Percentiles rank a stretch among this genome's conserved stretches.
These are phyloP conservation scores for Peterozyma xylosa DNA, from an alignment of 805 yeast genomes.

Conservation along the genomic window DNA sequence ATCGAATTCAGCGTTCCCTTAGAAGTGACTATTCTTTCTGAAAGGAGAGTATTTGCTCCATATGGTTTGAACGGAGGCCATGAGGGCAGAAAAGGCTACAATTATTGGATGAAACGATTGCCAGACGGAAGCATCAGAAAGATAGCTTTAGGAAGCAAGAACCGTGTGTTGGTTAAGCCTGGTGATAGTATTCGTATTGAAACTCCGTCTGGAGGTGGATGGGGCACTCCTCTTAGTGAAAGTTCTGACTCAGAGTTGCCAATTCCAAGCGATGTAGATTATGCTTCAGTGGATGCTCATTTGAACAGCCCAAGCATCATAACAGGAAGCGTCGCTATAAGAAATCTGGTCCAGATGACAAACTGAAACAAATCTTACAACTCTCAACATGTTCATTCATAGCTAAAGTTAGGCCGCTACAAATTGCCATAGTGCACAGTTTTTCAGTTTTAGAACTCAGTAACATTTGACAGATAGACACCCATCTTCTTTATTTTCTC, in stretches of 20 bases:
- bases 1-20: slow-evolving; percentile 70
- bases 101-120: slow-evolving; percentile 36
- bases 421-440: too few species aligned
- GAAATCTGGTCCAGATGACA: too few species aligned
- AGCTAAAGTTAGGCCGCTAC: too few species aligned
- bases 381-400: too few species aligned
- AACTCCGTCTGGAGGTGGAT: slow-evolving; percentile 89
- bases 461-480: too few species aligned
- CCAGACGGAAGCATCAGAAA: slow-evolving; percentile 23
- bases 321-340: too few species aligned
- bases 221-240: slow-evolving; percentile 31
- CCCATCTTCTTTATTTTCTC: too few species aligned
- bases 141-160: slow-evolving; percentile 63
- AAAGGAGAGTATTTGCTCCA: slow-evolving; percentile 79
- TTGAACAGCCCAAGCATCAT: too few species aligned
- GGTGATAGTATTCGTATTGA: slow-evolving; percentile 64
- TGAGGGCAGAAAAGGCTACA: slow-evolving; percentile 66
- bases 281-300: too few species aligned
- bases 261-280: too few species aligned
- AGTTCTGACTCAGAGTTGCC: background rate
- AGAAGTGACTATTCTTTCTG: slow-evolving; percentile 76
- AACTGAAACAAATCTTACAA: too few species aligned
- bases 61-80: slow-evolving; percentile 82
- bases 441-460: too few species aligned
- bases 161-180: slow-evolving; percentile 43